Evolutionary conservation across 164 flowering plant genomes (phyloP).

Genomic region (Magnolia changhungtana): DNA sequence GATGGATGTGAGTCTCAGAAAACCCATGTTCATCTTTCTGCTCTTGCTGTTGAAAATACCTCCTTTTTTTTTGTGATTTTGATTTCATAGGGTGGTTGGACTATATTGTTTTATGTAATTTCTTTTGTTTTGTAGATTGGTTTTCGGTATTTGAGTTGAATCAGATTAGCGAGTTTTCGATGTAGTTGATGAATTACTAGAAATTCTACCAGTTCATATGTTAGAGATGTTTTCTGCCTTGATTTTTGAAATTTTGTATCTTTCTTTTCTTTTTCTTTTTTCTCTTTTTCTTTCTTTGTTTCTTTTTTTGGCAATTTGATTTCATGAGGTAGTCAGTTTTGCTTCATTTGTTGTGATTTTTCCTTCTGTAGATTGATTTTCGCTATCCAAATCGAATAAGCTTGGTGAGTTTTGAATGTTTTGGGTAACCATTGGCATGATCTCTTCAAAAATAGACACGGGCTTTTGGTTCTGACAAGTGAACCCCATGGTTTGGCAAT

Average conservation of each 20-base stretch:
- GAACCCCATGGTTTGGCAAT: no score
- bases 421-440: no score
- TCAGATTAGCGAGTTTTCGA: not conserved
- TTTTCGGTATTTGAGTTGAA: not conserved
- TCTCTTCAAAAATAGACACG: no score
- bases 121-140: not conserved
- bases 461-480: no score
- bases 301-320: not conserved
- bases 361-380: not conserved
- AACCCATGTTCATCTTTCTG: not conserved
- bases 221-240: not conserved
- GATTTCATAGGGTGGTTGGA: not conserved
- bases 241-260: not conserved
- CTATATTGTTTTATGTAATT: not conserved
- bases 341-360: not conserved
- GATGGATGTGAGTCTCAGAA: slow-evolving; percentile 62
- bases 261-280: no score
- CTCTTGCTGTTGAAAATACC: not conserved
- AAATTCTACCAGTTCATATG: no score
- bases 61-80: not conserved
- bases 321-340: not conserved
- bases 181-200: not conserved
- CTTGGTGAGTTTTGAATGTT: not conserved
- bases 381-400: not conserved
- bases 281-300: no score